Evolutionary conservation across 1,284 basidiomycete genomes (phyloP).

Genomic region (Waitea zeae): DNA sequence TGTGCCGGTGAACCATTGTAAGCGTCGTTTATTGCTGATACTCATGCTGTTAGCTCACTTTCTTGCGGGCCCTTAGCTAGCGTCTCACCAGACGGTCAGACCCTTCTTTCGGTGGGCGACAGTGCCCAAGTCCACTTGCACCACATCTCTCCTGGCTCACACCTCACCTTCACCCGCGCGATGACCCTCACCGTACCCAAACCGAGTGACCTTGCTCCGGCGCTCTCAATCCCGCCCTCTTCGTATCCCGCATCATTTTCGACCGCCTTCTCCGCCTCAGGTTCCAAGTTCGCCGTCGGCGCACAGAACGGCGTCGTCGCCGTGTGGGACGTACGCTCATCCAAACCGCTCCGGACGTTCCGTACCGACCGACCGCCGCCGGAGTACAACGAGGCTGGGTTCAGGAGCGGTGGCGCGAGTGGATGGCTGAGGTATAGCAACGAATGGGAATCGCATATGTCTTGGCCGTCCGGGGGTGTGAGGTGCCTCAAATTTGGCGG

Average conservation of each 20-base stretch:
- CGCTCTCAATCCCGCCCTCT: slow-evolving; percentile 11
- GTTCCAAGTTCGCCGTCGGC: slow-evolving; percentile 71
- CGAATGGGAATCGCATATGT: slow-evolving; percentile 9
- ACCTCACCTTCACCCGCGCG: slow-evolving; percentile 37
- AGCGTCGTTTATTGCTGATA: slow-evolving; percentile 14
- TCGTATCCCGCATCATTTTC: slow-evolving; percentile 58
- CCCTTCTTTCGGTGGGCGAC: slow-evolving; percentile 74
- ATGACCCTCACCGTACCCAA: slow-evolving; percentile 37
- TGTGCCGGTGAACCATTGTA: slow-evolving; percentile 56
- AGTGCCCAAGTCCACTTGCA: slow-evolving; percentile 69
- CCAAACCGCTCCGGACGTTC: slow-evolving; percentile 49
- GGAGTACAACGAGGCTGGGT: slow-evolving; percentile 12
- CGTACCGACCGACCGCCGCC: slow-evolving; percentile 17
- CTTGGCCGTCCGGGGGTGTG: slow-evolving; percentile 62
- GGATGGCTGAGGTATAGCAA: slow-evolving; percentile 41
- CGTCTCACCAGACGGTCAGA: slow-evolving; percentile 72
- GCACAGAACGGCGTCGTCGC: slow-evolving; percentile 74
- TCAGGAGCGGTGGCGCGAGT: slow-evolving; percentile 24
- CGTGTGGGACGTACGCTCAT: slow-evolving; percentile 63
- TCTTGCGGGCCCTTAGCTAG: slow-evolving; percentile 31
- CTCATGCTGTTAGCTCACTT: slow-evolving; percentile 7
- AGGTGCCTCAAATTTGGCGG: slow-evolving; percentile 64
- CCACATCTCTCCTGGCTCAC: slow-evolving; percentile 39
- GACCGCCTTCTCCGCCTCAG: slow-evolving; percentile 67
- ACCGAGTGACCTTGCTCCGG: slow-evolving; percentile 18